Conservation (phyloP, 2,329 filamentous ascomycete species). For the Colletotrichum caudatum region DNA sequence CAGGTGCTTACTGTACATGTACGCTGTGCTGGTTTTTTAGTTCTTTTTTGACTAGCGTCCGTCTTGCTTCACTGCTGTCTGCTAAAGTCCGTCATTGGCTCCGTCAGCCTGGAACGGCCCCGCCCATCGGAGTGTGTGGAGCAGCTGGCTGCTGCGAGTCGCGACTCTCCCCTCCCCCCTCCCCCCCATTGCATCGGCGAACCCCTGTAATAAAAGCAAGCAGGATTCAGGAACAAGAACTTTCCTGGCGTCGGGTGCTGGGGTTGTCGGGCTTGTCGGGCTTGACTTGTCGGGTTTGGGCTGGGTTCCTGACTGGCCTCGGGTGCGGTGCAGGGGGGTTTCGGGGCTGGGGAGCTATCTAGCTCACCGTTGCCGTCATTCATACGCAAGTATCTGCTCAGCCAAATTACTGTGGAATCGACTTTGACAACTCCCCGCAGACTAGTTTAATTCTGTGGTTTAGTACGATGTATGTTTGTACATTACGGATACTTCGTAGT, state of each 20-base stretch:
- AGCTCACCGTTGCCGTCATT: neutral
- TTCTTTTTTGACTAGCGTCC: conserved; percentile 9
- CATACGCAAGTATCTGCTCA: neutral
- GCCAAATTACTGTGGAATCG: neutral
- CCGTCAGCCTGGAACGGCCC: conserved; percentile 32
- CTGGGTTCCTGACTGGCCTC: too few relatives aligned
- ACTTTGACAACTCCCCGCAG: conserved; percentile 7
- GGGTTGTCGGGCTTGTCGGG: neutral
- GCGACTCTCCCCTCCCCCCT: neutral
- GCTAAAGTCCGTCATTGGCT: conserved; percentile 30
- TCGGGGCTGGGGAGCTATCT: too few relatives aligned
- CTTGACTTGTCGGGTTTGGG: neutral
- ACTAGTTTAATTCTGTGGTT: too few relatives aligned
- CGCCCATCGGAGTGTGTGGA: conserved; percentile 11
- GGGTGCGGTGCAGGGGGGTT: too few relatives aligned
- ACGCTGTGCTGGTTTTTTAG: neutral
- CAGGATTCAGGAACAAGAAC: conserved; percentile 32
- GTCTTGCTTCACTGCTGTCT: conserved; percentile 8
- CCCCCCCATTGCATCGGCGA: conserved; percentile 8
- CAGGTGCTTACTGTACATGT: too few relatives aligned
- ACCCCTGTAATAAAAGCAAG: conserved; percentile 34
- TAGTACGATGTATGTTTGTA: too few relatives aligned
- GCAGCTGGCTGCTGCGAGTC: conserved; percentile 6
- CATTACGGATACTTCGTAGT: too few relatives aligned
- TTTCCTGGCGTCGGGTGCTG: conserved; percentile 11